phyloP scores from a whole-genome alignment of 441 rosid species.

The Hura crepitans region DNA sequence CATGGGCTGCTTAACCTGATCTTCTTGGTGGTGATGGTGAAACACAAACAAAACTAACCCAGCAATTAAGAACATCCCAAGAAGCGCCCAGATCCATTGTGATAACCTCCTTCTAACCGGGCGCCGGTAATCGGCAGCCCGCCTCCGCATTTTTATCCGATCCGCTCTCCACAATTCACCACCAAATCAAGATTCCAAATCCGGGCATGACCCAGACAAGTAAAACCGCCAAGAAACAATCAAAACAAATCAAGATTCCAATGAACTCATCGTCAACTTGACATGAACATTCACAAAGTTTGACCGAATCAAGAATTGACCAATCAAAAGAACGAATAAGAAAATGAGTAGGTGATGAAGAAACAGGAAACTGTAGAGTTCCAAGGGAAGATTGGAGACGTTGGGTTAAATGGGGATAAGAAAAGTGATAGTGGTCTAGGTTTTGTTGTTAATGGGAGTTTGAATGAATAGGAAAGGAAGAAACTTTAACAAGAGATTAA shows the following conservation, averaged over 20 bases:
- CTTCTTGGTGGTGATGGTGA: constrained; percentile 75
- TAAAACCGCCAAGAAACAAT: background rate
- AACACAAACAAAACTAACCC: constrained; percentile 74
- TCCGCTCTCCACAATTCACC: constrained; percentile 38
- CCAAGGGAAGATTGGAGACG: background rate
- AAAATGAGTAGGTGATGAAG: background rate
- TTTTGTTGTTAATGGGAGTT: background rate
- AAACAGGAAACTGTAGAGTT: constrained; percentile 2
- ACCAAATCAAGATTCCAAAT: constrained; percentile 34
- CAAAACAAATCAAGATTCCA: background rate
- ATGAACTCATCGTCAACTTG: background rate
- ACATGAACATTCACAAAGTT: background rate
- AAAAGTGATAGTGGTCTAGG: constrained; percentile 14
- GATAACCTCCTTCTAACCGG: constrained; percentile 79
- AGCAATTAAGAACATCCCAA: constrained; percentile 57
- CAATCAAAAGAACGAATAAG: background rate
- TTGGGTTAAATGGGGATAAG: background rate
- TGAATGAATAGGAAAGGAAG: background rate
- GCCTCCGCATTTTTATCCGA: constrained; percentile 69
- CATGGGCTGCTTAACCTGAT: constrained; percentile 44
- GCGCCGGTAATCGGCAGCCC: constrained; percentile 96
- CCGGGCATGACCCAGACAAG: constrained; percentile 27
- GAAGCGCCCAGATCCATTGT: constrained; percentile 79
- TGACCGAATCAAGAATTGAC: constrained; percentile 6
- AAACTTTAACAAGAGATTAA: background rate